Conservation (phyloP, 768 basidiomycete genomes). For the Bullera alba region DNA sequence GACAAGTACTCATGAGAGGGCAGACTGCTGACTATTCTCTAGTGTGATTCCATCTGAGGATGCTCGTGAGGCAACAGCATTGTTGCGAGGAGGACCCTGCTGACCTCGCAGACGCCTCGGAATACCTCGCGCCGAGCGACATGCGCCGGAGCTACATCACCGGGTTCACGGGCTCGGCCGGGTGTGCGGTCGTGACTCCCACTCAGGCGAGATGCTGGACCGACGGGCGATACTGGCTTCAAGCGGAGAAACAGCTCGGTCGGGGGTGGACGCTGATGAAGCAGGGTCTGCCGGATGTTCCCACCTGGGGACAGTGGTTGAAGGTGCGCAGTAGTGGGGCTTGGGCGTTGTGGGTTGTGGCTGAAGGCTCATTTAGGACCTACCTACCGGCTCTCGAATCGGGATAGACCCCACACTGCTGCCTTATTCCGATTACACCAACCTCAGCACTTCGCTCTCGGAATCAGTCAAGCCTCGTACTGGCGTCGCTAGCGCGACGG, state of each 20-base stretch:
- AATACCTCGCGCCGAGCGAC: slow-evolving; percentile 80
- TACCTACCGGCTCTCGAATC: slow-evolving; percentile 15
- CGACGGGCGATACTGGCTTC: slow-evolving; percentile 90
- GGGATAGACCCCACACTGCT: slow-evolving; percentile 17
- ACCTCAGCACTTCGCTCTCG: slow-evolving; percentile 55
- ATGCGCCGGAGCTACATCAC: slow-evolving; percentile 79
- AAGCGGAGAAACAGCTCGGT: slow-evolving; percentile 75
- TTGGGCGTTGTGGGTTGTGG: too few relatives aligned
- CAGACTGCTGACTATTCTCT: background rate
- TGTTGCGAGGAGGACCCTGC: background rate
- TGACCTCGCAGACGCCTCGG: slow-evolving; percentile 63
- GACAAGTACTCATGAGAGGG: background rate
- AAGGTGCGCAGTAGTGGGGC: too few relatives aligned
- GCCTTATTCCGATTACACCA: slow-evolving; percentile 52
- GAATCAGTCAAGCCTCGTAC: slow-evolving; percentile 49
- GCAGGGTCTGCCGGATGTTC: slow-evolving; percentile 68
- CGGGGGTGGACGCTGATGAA: slow-evolving; percentile 88
- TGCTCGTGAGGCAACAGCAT: slow-evolving; percentile 58
- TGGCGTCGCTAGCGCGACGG: too few relatives aligned
- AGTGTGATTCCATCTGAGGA: slow-evolving; percentile 86
- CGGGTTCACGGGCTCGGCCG: slow-evolving; percentile 90
- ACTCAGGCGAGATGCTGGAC: slow-evolving; percentile 78
- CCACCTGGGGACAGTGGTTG: slow-evolving; percentile 17
- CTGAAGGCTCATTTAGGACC: slow-evolving; percentile 4
- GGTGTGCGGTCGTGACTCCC: slow-evolving; percentile 70